A percentile compares a stretch with the other conserved stretches of the same genome.
Conservation (phyloP, 768 basidiomycete genomes). For the Suillus americanus region DNA sequence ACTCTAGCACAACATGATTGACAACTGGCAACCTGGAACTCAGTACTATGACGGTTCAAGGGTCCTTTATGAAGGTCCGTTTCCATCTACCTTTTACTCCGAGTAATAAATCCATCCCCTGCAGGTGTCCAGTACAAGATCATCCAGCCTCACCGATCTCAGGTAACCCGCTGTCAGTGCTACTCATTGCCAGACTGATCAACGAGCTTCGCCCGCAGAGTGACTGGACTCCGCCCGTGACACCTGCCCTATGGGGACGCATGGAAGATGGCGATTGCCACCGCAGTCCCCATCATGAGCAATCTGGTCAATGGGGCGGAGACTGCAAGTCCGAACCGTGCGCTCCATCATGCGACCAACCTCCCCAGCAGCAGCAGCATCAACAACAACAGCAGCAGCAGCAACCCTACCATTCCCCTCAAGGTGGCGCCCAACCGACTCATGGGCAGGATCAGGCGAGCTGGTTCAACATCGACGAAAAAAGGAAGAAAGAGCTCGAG, state of each 20-base stretch:
- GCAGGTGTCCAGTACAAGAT: constrained; percentile 59
- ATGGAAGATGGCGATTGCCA: constrained; percentile 34
- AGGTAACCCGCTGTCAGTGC: constrained; percentile 39
- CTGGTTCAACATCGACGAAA: constrained; percentile 56
- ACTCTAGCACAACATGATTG: constrained; percentile 35
- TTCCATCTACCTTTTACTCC: neutral
- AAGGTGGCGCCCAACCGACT: constrained; percentile 20
- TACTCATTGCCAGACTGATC: constrained; percentile 8
- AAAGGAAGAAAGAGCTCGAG: constrained; percentile 58
- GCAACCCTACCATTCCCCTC: constrained; percentile 27
- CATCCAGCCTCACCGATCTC: constrained; percentile 69
- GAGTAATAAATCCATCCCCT: constrained; percentile 15
- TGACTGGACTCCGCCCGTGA: constrained; percentile 65
- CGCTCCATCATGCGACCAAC: constrained; percentile 2
- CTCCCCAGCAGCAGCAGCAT: constrained; percentile 24
- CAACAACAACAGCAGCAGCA: constrained; percentile 25
- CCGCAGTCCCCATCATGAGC: constrained; percentile 19
- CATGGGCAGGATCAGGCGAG: constrained; percentile 46
- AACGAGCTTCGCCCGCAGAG: constrained; percentile 33
- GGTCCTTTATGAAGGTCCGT: constrained; percentile 56
- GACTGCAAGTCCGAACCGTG: constrained; percentile 15
- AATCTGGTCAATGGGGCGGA: constrained; percentile 16
- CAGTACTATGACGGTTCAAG: constrained; percentile 53
- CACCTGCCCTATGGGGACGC: constrained; percentile 70
- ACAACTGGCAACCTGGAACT: constrained; percentile 62